Conservation (phyloP, 78 protist species). For the Acrasis kona region DNA sequence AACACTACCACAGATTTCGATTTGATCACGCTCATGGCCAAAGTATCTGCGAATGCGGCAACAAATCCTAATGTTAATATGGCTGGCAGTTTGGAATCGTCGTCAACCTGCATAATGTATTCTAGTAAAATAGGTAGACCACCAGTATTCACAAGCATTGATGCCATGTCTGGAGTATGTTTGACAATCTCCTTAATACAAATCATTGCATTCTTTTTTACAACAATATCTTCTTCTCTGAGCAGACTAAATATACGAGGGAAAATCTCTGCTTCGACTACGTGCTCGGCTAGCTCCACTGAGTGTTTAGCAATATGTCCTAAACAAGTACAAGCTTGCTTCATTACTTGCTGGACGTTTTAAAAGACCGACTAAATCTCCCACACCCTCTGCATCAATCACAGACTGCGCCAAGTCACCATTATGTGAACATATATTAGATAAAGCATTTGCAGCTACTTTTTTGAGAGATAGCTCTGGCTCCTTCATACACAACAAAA, state of each 20-base stretch:
- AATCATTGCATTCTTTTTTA: constrained; percentile 76
- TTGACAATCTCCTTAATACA: constrained; percentile 77
- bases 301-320: constrained; percentile 84
- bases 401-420: constrained; percentile 84
- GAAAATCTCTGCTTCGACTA: constrained; percentile 80
- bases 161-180: constrained; percentile 80
- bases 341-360: too few relatives aligned
- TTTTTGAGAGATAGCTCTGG: constrained; percentile 86
- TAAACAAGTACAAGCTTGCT: constrained; percentile 48
- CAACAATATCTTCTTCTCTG: constrained; percentile 67
- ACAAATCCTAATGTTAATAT: constrained; percentile 85
- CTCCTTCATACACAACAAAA: constrained; percentile 82
- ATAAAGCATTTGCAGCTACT: constrained; percentile 67
- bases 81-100: constrained; percentile 67
- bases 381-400: constrained; percentile 73
- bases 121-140: constrained; percentile 80
- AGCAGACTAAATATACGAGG: constrained; percentile 66
- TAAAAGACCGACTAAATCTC: too few relatives aligned
- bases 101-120: constrained; percentile 57
- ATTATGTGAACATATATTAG: constrained; percentile 75
- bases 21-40: constrained; percentile 67
- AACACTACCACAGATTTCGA: constrained; percentile 57
- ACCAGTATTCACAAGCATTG: constrained; percentile 70
- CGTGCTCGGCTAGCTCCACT: constrained; percentile 79
- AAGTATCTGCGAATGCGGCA: constrained; percentile 70